These are phyloP conservation scores for Tuber brumale DNA, from an alignment of 495 filamentous ascomycete species.

Conservation along the genomic window DNA sequence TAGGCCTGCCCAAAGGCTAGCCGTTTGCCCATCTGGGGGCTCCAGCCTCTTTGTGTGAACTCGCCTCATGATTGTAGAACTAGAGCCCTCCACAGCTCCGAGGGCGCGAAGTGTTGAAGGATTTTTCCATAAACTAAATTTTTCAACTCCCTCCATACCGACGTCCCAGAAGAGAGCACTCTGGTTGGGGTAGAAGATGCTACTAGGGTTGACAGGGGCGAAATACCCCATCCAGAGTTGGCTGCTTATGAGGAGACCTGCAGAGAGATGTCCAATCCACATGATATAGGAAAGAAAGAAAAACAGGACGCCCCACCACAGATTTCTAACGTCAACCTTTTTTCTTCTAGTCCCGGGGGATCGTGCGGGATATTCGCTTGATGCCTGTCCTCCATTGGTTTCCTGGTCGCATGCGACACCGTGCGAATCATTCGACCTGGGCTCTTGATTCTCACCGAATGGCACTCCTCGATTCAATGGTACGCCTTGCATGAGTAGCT, in stretches of 20 bases:
- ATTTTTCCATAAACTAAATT: background rate
- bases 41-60: background rate
- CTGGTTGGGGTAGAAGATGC: background rate
- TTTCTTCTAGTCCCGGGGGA: too few species aligned
- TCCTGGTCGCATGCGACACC: too few species aligned
- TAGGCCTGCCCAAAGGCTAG: background rate
- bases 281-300: background rate
- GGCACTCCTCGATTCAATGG: too few species aligned
- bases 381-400: too few species aligned
- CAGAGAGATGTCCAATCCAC: background rate
- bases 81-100: background rate
- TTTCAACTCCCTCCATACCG: background rate
- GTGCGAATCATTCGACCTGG: too few species aligned
- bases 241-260: background rate
- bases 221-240: background rate
- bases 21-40: background rate
- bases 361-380: too few species aligned
- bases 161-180: too few species aligned
- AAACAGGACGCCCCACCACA: background rate
- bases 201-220: background rate
- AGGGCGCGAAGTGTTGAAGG: background rate
- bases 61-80: background rate
- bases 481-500: too few species aligned
- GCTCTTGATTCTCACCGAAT: too few species aligned
- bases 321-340: background rate